phyloP scores from a whole-genome alignment of 352 stramenopile species.

The Sclerospora graminicola region DNA sequence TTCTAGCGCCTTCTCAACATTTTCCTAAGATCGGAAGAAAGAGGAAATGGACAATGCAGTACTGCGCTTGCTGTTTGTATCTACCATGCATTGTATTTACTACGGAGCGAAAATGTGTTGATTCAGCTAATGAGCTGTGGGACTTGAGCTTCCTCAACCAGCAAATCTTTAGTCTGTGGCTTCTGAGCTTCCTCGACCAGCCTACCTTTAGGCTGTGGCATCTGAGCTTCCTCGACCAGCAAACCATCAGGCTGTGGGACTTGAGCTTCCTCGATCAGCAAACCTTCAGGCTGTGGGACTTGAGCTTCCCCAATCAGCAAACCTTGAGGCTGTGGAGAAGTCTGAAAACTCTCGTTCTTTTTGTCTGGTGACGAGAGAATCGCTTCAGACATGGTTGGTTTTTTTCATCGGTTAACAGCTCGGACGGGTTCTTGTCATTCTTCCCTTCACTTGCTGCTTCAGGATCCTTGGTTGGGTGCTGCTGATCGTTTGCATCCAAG shows the following conservation, averaged over 20 bases:
- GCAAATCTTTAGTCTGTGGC: no score
- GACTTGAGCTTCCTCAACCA: conserved; percentile 20
- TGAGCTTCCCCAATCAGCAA: no score
- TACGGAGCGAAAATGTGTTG: conserved; percentile 1
- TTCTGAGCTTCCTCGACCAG: no score
- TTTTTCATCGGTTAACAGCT: conserved; percentile 5
- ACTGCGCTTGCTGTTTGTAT: no score
- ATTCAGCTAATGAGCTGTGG: conserved; percentile 7
- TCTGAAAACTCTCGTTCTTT: background rate
- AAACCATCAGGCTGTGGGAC: no score
- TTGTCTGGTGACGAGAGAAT: conserved; percentile 18
- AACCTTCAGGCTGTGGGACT: no score
- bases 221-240: no score
- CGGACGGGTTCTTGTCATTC: conserved; percentile 1
- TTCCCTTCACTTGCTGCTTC: background rate
- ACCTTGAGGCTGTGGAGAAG: conserved; percentile 4
- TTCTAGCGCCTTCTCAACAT: conserved; percentile 5
- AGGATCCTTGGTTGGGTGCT: background rate
- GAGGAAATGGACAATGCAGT: no score
- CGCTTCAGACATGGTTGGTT: conserved; percentile 1
- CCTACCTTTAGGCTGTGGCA: no score
- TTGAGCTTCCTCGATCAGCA: no score
- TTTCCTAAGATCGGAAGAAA: no score
- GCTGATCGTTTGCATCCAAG: no score
- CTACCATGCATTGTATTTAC: conserved; percentile 17